phyloP scores from a whole-genome alignment of 768 basidiomycete species.

The Lentinula guzmanii region DNA sequence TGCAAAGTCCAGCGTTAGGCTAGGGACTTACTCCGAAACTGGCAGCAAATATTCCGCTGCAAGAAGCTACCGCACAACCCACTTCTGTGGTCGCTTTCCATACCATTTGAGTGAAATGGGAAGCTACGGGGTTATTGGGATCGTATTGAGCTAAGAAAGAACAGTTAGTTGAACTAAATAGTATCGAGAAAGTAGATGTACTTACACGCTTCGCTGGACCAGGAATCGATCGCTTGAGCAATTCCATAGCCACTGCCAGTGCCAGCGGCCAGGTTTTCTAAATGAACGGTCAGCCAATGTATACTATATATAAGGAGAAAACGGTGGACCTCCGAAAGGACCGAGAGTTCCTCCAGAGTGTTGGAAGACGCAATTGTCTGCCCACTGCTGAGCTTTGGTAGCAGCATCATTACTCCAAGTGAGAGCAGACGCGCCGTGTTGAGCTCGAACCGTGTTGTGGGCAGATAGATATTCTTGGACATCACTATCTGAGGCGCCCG shows the following conservation, averaged over 20 bases:
- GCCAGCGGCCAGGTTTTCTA: constrained; percentile 74
- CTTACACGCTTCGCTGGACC: constrained; percentile 66
- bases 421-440: constrained; percentile 58
- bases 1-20: neutral
- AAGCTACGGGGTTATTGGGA: constrained; percentile 47
- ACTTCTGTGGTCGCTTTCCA: constrained; percentile 64
- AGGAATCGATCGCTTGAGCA: constrained; percentile 42
- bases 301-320: neutral
- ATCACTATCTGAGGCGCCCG: constrained; percentile 33
- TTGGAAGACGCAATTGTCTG: constrained; percentile 57
- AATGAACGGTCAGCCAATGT: neutral
- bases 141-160: constrained; percentile 44
- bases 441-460: constrained; percentile 59
- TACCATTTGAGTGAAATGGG: constrained; percentile 74
- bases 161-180: neutral
- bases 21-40: constrained; percentile 43
- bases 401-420: constrained; percentile 61
- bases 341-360: constrained; percentile 69
- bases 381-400: constrained; percentile 63
- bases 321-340: constrained; percentile 46
- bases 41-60: constrained; percentile 52
- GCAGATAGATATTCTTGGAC: constrained; percentile 45
- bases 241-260: constrained; percentile 51
- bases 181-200: constrained; percentile 11
- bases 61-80: constrained; percentile 55